phyloP scores from a whole-genome alignment of 768 basidiomycete genomes.

The Trametes cubensis region DNA sequence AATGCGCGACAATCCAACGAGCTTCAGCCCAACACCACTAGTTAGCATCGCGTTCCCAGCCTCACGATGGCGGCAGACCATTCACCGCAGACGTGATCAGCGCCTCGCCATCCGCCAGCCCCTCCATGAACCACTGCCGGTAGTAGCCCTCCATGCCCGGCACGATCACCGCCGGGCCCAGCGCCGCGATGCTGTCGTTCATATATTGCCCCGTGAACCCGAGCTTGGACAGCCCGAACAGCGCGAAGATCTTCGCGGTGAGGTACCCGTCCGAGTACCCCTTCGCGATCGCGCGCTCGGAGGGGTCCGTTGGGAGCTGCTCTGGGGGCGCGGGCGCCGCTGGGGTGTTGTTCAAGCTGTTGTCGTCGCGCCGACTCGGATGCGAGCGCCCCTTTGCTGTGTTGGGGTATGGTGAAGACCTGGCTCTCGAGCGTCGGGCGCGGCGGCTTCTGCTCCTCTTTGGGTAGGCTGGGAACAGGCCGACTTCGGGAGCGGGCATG shows the following conservation, averaged over 20 bases:
- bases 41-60: no score
- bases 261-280: conserved; percentile 66
- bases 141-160: conserved; percentile 49
- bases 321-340: not conserved
- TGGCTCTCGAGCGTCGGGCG: not conserved
- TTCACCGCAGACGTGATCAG: conserved; percentile 12
- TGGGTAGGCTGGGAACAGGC: not conserved
- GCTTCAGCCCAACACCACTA: no score
- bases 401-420: no score
- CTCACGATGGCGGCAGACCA: no score
- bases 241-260: conserved; percentile 58
- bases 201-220: conserved; percentile 68
- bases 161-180: conserved; percentile 40
- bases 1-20: no score
- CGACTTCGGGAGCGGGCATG: not conserved
- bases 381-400: no score
- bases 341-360: not conserved
- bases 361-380: not conserved
- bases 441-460: conserved; percentile 4
- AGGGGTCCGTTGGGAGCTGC: conserved; percentile 12
- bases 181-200: conserved; percentile 44
- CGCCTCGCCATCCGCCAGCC: conserved; percentile 49
- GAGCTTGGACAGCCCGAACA: conserved; percentile 49
- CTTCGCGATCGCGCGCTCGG: conserved; percentile 34
- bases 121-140: conserved; percentile 48